These are phyloP conservation scores for Nelumbo lutea DNA, from an alignment of 164 flowering plant species.

Conservation along the genomic window DNA sequence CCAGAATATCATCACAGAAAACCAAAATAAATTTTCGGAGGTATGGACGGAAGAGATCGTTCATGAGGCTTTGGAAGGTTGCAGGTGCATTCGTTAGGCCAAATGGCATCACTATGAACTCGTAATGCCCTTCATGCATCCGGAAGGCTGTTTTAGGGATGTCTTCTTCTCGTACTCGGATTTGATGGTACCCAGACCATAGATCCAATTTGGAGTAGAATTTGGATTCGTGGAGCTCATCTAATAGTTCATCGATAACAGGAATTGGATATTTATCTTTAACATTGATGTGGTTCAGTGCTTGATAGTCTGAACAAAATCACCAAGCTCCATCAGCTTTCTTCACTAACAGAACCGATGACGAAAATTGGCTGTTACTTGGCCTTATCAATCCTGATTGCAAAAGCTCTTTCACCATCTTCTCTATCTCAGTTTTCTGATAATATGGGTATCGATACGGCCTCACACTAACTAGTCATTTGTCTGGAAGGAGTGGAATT, in stretches of 20 bases:
- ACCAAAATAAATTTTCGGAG: background rate
- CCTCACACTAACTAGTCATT: background rate
- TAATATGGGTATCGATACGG: conserved; percentile 13
- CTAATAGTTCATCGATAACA: conserved; percentile 17
- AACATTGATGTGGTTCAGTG: conserved; percentile 10
- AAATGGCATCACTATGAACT: too few species aligned
- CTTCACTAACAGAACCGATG: conserved; percentile 6
- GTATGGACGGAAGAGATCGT: background rate
- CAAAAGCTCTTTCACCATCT: background rate
- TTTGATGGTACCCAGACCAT: background rate
- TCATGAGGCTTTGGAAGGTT: conserved; percentile 5
- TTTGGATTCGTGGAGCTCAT: conserved; percentile 11
- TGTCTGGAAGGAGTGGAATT: background rate
- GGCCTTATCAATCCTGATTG: background rate
- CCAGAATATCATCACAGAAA: conserved; percentile 12
- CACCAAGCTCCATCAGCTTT: conserved; percentile 12
- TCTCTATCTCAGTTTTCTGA: conserved; percentile 10
- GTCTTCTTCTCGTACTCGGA: background rate
- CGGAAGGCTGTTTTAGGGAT: conserved; percentile 6
- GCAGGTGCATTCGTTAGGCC: conserved; percentile 5
- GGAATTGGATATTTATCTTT: conserved; percentile 17
- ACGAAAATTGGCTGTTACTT: conserved; percentile 9
- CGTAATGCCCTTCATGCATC: background rate
- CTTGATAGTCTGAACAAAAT: conserved; percentile 13
- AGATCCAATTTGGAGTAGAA: conserved; percentile 14